Evolutionary conservation across 106 monocot genomes (phyloP).

Genomic region (Narthecium ossifragum): DNA sequence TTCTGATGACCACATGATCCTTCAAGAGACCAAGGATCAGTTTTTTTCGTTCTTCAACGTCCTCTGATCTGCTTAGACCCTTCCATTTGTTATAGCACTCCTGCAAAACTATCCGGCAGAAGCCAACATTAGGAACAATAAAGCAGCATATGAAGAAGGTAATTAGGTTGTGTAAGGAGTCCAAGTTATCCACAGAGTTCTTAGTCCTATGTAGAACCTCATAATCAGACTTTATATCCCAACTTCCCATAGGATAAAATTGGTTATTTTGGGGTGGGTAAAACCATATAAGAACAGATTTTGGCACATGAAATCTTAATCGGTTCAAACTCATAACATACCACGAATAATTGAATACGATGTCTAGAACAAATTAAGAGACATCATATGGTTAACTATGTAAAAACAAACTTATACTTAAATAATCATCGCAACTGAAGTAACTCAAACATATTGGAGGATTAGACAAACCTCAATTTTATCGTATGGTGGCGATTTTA

Average conservation of each 20-base stretch:
- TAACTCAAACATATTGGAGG: neutral
- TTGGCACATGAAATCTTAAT: no score
- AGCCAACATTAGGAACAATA: neutral
- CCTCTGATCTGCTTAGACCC: neutral
- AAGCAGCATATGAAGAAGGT: neutral
- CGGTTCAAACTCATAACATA: no score
- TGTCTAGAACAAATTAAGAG: neutral
- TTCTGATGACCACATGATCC: neutral
- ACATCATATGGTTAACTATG: neutral
- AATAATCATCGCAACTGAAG: neutral
- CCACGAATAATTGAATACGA: neutral
- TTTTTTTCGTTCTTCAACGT: conserved; percentile 9
- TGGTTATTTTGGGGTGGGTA: neutral
- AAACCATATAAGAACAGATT: neutral
- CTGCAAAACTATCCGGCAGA: conserved; percentile 11
- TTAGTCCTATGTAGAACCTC: neutral
- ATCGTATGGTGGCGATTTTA: neutral
- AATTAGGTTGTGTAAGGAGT: neutral
- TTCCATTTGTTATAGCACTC: neutral
- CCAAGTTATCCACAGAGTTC: neutral
- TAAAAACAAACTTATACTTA: neutral
- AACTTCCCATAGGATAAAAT: neutral
- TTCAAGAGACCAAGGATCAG: conserved; percentile 14
- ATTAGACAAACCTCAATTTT: neutral
- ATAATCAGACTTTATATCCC: no score